Evolutionary conservation across 495 filamentous ascomycete species (phyloP).

Genomic region (Xeromyces bisporus): DNA sequence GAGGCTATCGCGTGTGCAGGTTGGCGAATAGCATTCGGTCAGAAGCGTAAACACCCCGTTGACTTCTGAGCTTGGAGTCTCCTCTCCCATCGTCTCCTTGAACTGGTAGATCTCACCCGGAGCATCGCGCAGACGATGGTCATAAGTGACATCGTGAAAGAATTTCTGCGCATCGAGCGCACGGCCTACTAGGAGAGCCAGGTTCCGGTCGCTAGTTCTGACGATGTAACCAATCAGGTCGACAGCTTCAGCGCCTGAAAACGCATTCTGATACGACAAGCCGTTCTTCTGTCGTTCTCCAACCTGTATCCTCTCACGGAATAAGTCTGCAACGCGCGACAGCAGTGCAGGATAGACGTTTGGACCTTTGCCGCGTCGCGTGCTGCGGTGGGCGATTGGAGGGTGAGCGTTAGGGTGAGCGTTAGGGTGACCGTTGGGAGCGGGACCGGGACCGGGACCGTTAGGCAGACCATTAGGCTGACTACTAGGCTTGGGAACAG

Average conservation of each 20-base stretch:
- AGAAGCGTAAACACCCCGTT: constrained; percentile 94
- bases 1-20: constrained; percentile 81
- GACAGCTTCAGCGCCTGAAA: constrained; percentile 86
- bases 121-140: constrained; percentile 86
- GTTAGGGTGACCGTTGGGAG: constrained; percentile 14
- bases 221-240: constrained; percentile 91
- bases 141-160: constrained; percentile 98
- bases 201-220: constrained; percentile 86
- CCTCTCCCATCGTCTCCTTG: constrained; percentile 79
- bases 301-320: constrained; percentile 66
- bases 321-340: constrained; percentile 77
- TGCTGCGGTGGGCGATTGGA: constrained; percentile 29
- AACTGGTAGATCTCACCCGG: constrained; percentile 90
- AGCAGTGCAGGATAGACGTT: constrained; percentile 87
- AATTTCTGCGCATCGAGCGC: constrained; percentile 97
- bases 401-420: constrained; percentile 15
- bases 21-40: constrained; percentile 96
- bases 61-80: constrained; percentile 59
- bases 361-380: constrained; percentile 42
- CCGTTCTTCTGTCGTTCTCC: constrained; percentile 92
- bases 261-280: constrained; percentile 89
- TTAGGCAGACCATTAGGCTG: no score
- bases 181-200: constrained; percentile 83
- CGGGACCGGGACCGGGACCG: constrained; percentile 22
- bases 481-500: no score